phyloP scores from a whole-genome alignment of 176 grass and related monocot genomes.

The Oropetium thomaeum region DNA sequence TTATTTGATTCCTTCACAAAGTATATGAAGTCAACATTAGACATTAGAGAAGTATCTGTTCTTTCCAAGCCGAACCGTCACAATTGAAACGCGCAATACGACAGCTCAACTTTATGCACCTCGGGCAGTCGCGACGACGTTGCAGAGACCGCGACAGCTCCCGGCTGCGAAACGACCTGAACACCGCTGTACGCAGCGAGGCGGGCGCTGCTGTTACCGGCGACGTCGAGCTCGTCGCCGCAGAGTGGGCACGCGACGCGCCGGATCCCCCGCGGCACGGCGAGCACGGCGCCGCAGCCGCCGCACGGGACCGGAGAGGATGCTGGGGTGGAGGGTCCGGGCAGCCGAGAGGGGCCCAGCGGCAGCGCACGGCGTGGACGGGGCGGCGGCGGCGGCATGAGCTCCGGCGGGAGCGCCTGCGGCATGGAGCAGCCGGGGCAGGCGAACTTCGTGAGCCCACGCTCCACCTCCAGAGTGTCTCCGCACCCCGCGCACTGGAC shows the following conservation, averaged over 20 bases:
- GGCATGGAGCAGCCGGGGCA: constrained; percentile 55
- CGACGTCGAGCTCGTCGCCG: constrained; percentile 50
- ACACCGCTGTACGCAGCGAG: not conserved
- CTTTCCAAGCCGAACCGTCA: not conserved
- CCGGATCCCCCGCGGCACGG: constrained; percentile 62
- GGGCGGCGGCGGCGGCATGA: constrained; percentile 39
- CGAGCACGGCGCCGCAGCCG: constrained; percentile 65
- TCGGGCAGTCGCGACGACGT: not conserved
- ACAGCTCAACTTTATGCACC: not conserved
- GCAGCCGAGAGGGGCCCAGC: not conserved
- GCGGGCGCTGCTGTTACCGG: constrained; percentile 23
- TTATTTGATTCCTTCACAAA: not conserved
- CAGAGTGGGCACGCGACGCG: constrained; percentile 70
- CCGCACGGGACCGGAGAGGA: constrained; percentile 47
- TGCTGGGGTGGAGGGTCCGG: not conserved
- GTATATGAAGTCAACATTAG: not conserved
- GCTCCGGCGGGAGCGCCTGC: constrained; percentile 54
- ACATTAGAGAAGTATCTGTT: not conserved
- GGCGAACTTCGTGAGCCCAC: constrained; percentile 48
- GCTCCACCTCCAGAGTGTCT: constrained; percentile 60
- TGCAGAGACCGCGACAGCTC: not conserved
- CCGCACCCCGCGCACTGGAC: constrained; percentile 54
- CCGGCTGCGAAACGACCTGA: constrained; percentile 14
- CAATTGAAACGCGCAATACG: not conserved
- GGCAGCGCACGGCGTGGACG: constrained; percentile 23